A percentile compares a stretch with the other conserved stretches of the same genome.
These are phyloP conservation scores for Ophiostoma pallidulum DNA, from an alignment of 2,329 filamentous ascomycete genomes.

Conservation along the genomic window DNA sequence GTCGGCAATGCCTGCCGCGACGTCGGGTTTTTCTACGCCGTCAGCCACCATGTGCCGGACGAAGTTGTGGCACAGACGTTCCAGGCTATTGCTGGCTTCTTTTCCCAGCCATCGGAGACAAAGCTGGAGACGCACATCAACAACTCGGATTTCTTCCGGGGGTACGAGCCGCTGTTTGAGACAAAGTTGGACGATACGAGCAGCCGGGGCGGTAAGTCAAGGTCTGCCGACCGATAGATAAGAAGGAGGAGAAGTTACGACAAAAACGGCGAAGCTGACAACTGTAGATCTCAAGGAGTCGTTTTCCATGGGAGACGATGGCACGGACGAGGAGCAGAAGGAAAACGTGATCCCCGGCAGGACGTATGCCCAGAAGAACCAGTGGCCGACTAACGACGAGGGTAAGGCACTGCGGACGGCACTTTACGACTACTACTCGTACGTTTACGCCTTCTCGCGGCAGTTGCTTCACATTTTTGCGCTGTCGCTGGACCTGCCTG, in stretches of 20 bases:
- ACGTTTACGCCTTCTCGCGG: not conserved
- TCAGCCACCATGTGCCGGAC: slow-evolving; percentile 13
- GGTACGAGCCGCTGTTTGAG: not conserved
- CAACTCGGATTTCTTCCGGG: not conserved
- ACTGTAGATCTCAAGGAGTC: not conserved
- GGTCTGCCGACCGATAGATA: not conserved
- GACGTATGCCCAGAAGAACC: not conserved
- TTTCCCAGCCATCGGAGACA: slow-evolving; percentile 9
- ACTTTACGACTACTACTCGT: not conserved
- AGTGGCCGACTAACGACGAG: not conserved
- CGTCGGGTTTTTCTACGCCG: slow-evolving; percentile 14
- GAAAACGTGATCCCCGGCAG: not conserved
- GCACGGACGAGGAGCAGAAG: not conserved
- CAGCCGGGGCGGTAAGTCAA: not conserved
- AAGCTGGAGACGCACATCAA: slow-evolving; percentile 7
- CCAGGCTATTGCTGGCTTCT: slow-evolving; percentile 7
- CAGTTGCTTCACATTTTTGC: slow-evolving; percentile 17
- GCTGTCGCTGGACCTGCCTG: slow-evolving; percentile 16
- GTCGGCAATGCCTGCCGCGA: slow-evolving; percentile 22
- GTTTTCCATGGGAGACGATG: not conserved
- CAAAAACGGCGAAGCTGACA: too few relatives aligned
- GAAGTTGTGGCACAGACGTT: slow-evolving; percentile 4
- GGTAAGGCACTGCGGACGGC: not conserved
- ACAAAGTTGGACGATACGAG: not conserved
- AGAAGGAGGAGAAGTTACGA: too few relatives aligned